Evolutionary conservation across 148 eudicot species (phyloP).

Genomic region (Chenopodium quinoa): DNA sequence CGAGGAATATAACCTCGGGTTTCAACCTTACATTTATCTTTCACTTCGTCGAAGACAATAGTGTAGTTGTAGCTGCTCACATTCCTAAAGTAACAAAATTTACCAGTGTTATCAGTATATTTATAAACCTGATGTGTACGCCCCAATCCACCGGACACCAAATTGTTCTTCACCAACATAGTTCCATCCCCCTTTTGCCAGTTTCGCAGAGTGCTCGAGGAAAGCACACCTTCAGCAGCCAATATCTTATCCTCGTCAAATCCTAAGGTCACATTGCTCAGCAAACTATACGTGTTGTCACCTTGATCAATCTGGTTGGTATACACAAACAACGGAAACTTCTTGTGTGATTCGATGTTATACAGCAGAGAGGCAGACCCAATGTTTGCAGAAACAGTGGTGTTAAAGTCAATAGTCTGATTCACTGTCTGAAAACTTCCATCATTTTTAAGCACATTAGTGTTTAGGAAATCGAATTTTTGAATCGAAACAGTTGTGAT

Average conservation of each 20-base stretch:
- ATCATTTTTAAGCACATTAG: constrained; percentile 54
- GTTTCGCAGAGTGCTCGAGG: constrained; percentile 41
- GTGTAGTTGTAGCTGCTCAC: constrained; percentile 75
- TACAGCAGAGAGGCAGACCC: constrained; percentile 22
- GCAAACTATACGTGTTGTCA: constrained; percentile 30
- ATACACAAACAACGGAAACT: constrained; percentile 49
- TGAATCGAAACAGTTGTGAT: constrained; percentile 50
- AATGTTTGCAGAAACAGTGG: constrained; percentile 32
- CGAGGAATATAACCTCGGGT: background rate
- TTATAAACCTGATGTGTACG: constrained; percentile 58
- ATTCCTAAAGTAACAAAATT: constrained; percentile 59
- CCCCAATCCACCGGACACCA: constrained; percentile 61
- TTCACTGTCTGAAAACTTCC: constrained; percentile 57
- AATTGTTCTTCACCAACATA: constrained; percentile 58
- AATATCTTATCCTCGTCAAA: constrained; percentile 39
- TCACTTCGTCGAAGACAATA: constrained; percentile 56
- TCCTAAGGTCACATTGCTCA: constrained; percentile 53
- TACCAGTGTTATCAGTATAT: constrained; percentile 31
- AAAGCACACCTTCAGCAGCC: constrained; percentile 20
- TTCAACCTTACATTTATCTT: constrained; percentile 36
- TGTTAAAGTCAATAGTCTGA: constrained; percentile 56
- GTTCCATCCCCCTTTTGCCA: constrained; percentile 57
- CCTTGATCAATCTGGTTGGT: constrained; percentile 43
- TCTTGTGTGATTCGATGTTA: constrained; percentile 35
- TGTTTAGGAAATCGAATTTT: constrained; percentile 42